A percentile compares a stretch with the other conserved stretches of the same genome.
Conservation (phyloP, 2,329 filamentous ascomycete genomes). For the Fusarium goolgardi region DNA sequence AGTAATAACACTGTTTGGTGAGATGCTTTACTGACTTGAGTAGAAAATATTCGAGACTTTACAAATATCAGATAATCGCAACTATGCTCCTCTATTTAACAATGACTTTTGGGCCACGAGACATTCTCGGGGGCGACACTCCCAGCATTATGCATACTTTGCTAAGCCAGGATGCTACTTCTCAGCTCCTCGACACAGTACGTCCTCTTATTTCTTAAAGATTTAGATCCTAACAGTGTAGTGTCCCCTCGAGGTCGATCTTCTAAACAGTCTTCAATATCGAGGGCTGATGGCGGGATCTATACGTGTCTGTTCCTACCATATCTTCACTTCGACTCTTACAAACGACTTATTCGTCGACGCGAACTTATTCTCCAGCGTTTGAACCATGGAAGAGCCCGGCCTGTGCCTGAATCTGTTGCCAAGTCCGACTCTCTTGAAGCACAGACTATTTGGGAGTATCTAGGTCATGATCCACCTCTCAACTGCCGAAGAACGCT, state of each 20-base stretch:
- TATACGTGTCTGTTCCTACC: constrained; percentile 66
- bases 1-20: not conserved
- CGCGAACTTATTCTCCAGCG: constrained; percentile 66
- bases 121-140: constrained; percentile 61
- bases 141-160: constrained; percentile 62
- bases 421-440: constrained; percentile 67
- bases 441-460: constrained; percentile 71
- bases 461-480: constrained; percentile 69
- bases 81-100: constrained; percentile 56
- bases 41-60: constrained; percentile 60
- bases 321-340: constrained; percentile 74
- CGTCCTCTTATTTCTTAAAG: constrained; percentile 2
- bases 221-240: constrained; percentile 14
- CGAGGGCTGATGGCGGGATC: constrained; percentile 47
- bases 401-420: constrained; percentile 66
- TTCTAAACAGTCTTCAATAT: constrained; percentile 46
- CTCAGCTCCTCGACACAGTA: constrained; percentile 54
- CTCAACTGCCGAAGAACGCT: constrained; percentile 71
- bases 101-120: constrained; percentile 62
- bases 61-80: constrained; percentile 53
- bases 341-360: constrained; percentile 66
- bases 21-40: constrained; percentile 2
- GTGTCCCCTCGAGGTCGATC: constrained; percentile 54
- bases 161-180: constrained; percentile 62
- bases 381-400: constrained; percentile 63